A percentile compares a stretch with the other conserved stretches of the same genome.
Conservation (phyloP, 2,329 filamentous ascomycete genomes). For the Epichloe gansuensis region DNA sequence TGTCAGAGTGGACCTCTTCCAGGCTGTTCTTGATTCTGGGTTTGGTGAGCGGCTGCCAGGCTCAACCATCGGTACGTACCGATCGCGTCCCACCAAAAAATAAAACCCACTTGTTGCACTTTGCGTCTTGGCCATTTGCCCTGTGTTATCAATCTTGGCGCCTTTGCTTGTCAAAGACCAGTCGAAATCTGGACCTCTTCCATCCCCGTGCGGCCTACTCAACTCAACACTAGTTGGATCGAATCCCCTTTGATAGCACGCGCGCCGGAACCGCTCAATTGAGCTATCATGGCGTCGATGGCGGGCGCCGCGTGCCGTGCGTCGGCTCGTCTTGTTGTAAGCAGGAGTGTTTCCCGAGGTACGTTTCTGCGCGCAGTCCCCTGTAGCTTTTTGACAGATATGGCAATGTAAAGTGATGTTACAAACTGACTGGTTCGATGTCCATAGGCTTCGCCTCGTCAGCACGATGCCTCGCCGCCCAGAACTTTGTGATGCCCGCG, state of each 20-base stretch:
- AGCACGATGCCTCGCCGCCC: slow-evolving; percentile 54
- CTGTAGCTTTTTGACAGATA: not conserved
- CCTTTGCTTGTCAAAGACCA: slow-evolving; percentile 8
- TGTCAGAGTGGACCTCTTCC: not conserved
- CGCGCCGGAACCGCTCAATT: slow-evolving; percentile 9
- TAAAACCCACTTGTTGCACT: slow-evolving; percentile 6
- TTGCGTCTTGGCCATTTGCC: slow-evolving; percentile 16
- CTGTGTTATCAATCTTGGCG: slow-evolving; percentile 9
- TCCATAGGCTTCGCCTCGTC: slow-evolving; percentile 51
- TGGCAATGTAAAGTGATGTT: not conserved
- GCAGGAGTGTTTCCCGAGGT: slow-evolving; percentile 44
- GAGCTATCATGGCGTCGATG: slow-evolving; percentile 50
- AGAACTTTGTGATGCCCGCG: slow-evolving; percentile 85
- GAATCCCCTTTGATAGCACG: not conserved
- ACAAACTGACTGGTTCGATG: not conserved
- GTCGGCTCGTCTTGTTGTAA: slow-evolving; percentile 45
- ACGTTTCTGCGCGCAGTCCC: slow-evolving; percentile 16
- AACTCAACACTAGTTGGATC: not conserved
- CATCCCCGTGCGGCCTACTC: slow-evolving; percentile 5
- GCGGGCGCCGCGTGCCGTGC: slow-evolving; percentile 50
- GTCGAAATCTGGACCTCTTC: slow-evolving; percentile 3
- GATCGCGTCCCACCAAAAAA: slow-evolving; percentile 14
- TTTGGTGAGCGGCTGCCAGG: not conserved
- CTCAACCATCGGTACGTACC: slow-evolving; percentile 6
- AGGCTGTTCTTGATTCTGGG: not conserved